Conservation (phyloP, 148 eudicot genomes). For the Vaccinium darrowii region DNA sequence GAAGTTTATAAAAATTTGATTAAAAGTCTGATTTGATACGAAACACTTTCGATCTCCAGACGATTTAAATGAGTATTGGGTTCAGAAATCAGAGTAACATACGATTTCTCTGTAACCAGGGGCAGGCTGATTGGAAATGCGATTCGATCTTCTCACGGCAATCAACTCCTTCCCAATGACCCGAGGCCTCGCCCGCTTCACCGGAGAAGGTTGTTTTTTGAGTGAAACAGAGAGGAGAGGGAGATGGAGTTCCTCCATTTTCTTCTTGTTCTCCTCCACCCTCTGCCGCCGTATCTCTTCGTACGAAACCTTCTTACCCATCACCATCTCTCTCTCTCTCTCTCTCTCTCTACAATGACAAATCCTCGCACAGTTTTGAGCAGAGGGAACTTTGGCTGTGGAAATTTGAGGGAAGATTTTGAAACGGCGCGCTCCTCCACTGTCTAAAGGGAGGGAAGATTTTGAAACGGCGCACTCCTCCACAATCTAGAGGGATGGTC, state of each 20-base stretch:
- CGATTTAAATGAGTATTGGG: too few relatives aligned
- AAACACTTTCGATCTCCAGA: too few relatives aligned
- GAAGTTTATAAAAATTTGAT: too few relatives aligned
- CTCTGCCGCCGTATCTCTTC: conserved; percentile 57
- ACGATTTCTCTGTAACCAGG: conserved; percentile 59
- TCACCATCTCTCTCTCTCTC: conserved; percentile 33
- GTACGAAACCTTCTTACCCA: conserved; percentile 33
- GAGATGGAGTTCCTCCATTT: conserved; percentile 71
- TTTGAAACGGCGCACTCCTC: too few relatives aligned
- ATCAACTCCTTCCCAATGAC: conserved; percentile 46
- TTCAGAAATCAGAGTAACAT: background rate
- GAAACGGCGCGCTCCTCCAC: conserved; percentile 3
- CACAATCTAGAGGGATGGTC: background rate
- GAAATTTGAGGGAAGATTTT: background rate
- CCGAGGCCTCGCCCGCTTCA: conserved; percentile 54
- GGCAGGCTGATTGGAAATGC: conserved; percentile 59
- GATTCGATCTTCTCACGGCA: conserved; percentile 67
- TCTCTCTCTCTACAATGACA: background rate
- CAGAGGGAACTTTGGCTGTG: background rate
- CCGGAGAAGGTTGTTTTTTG: conserved; percentile 50
- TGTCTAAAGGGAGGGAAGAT: background rate
- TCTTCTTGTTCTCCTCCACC: conserved; percentile 70
- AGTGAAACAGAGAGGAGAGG: conserved; percentile 58
- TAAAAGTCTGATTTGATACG: too few relatives aligned
- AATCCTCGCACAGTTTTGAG: background rate